These are phyloP conservation scores for Ampelomyces quisqualis DNA, from an alignment of 2,329 filamentous ascomycete species.

Conservation along the genomic window DNA sequence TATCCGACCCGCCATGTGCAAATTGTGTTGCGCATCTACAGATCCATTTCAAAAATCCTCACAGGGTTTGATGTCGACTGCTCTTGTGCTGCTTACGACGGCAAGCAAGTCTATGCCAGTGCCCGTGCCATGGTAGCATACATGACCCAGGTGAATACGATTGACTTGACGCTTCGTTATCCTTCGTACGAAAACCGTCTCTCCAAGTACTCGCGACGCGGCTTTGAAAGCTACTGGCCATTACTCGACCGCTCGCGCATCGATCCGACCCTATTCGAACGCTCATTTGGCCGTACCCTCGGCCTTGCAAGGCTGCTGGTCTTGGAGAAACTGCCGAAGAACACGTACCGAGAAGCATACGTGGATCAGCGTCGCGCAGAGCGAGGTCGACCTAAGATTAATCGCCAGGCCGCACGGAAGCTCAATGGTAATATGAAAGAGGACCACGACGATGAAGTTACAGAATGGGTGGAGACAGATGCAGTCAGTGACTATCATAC, in stretches of 20 bases:
- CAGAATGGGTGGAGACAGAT: conserved; percentile 77
- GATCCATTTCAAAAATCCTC: conserved; percentile 78
- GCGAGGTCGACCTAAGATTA: conserved; percentile 64
- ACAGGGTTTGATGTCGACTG: conserved; percentile 89
- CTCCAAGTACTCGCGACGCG: conserved; percentile 76
- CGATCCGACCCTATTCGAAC: conserved; percentile 84
- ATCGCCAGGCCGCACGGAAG: conserved; percentile 46
- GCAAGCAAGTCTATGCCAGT: conserved; percentile 74
- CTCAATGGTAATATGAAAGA: conserved; percentile 74
- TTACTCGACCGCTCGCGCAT: conserved; percentile 71
- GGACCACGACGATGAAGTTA: conserved; percentile 73
- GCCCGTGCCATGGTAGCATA: conserved; percentile 76
- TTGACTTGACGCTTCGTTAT: conserved; percentile 76
- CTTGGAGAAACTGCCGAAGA: conserved; percentile 73
- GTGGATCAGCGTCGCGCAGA: conserved; percentile 69
- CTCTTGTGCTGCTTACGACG: conserved; percentile 77
- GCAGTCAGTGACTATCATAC: conserved; percentile 76
- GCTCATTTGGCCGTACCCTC: conserved; percentile 72
- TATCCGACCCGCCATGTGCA: conserved; percentile 83
- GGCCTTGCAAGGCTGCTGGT: conserved; percentile 79
- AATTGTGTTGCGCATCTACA: conserved; percentile 83
- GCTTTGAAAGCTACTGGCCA: conserved; percentile 82
- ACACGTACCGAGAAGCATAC: conserved; percentile 67
- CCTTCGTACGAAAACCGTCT: conserved; percentile 86
- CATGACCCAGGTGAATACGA: conserved; percentile 77